These are phyloP conservation scores for Pichia sp. DNA, from an alignment of 1,139 yeast species.

Conservation along the genomic window DNA sequence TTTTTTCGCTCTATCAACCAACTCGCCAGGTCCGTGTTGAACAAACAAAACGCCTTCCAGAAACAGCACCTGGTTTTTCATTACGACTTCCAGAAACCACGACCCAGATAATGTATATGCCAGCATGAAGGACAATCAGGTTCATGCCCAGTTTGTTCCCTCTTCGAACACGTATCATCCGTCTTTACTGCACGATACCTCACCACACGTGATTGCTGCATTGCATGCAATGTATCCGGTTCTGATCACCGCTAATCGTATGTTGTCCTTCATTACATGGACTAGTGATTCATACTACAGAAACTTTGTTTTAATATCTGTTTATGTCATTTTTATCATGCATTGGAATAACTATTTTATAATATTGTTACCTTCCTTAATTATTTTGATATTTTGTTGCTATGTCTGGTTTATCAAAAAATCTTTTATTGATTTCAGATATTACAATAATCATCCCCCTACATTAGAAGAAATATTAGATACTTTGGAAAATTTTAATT, in stretches of 20 bases:
- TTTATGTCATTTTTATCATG: constrained; percentile 37
- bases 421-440: constrained; percentile 33
- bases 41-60: too few species aligned
- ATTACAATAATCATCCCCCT: constrained; percentile 29
- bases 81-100: too few species aligned
- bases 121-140: background rate
- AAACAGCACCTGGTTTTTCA: too few species aligned
- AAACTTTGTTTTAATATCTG: constrained; percentile 40
- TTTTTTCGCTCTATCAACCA: too few species aligned
- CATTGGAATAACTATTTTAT: constrained; percentile 40
- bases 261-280: constrained; percentile 48
- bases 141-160: constrained; percentile 8
- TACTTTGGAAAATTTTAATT: constrained; percentile 44
- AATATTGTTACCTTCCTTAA: constrained; percentile 37
- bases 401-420: constrained; percentile 44
- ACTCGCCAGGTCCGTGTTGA: too few species aligned
- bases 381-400: constrained; percentile 36
- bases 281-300: constrained; percentile 47
- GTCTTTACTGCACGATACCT: constrained; percentile 31
- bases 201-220: constrained; percentile 43
- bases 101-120: background rate
- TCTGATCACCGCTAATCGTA: constrained; percentile 38
- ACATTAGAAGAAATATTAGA: constrained; percentile 53
- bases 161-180: constrained; percentile 6
- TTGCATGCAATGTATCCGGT: constrained; percentile 46